Evolutionary conservation across 352 stramenopile species (phyloP).

Genomic region (Aphanomyces stellatus): DNA sequence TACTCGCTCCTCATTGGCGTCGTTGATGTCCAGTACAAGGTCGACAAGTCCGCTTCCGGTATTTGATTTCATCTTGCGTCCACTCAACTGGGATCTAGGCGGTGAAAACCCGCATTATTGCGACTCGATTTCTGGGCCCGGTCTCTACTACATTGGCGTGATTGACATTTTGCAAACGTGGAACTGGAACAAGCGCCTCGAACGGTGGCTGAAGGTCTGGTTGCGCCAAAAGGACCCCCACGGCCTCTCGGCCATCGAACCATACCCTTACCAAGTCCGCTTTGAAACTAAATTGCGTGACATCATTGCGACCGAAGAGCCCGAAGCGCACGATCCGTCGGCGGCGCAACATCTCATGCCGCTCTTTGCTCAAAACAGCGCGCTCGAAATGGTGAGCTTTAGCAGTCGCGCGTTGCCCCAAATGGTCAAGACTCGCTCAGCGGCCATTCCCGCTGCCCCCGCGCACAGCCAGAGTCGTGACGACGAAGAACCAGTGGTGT

Average conservation of each 20-base stretch:
- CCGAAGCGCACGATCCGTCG: background rate
- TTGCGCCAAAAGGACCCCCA: slow-evolving; percentile 57
- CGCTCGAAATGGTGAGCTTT: background rate
- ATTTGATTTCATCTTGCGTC: background rate
- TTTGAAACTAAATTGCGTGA: slow-evolving; percentile 77
- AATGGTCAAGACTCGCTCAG: background rate
- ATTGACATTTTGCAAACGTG: slow-evolving; percentile 89
- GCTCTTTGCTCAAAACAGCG: background rate
- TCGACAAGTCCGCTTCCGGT: slow-evolving; percentile 34
- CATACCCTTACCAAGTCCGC: slow-evolving; percentile 59
- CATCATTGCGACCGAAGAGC: slow-evolving; percentile 25
- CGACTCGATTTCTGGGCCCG: slow-evolving; percentile 69
- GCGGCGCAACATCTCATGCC: background rate
- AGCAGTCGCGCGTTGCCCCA: background rate
- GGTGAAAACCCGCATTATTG: slow-evolving; percentile 35
- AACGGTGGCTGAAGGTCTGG: slow-evolving; percentile 78
- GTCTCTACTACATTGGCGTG: slow-evolving; percentile 84
- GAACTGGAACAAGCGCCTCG: slow-evolving; percentile 70
- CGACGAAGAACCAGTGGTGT: background rate
- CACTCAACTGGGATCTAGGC: too few relatives aligned
- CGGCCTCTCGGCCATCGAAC: slow-evolving; percentile 77
- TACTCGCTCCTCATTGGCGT: slow-evolving; percentile 85
- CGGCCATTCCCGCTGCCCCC: background rate
- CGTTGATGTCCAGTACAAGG: slow-evolving; percentile 72
- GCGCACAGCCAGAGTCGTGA: background rate